Evolutionary conservation across 371 early-diverging fungal species (phyloP).

Genomic region (Mortierella sp.): DNA sequence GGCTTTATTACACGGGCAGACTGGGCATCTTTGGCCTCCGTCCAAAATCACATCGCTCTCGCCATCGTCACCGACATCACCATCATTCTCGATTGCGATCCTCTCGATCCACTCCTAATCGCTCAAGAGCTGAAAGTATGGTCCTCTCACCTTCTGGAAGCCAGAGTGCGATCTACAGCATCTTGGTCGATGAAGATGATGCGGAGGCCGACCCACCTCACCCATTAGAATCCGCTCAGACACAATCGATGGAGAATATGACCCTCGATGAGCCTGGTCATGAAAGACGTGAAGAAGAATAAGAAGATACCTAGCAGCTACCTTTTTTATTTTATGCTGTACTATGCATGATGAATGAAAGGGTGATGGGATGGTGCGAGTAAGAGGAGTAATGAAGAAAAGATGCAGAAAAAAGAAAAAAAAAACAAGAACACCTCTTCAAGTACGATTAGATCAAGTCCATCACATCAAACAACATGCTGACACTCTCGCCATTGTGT

Average conservation of each 20-base stretch:
- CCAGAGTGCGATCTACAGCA: constrained; percentile 31
- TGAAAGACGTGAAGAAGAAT: too few relatives aligned
- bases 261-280: too few relatives aligned
- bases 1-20: constrained; percentile 49
- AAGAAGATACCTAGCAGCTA: too few relatives aligned
- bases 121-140: constrained; percentile 38
- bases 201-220: neutral
- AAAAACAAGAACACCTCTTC: neutral
- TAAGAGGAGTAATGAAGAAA: neutral
- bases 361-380: too few relatives aligned
- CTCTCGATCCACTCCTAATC: constrained; percentile 6
- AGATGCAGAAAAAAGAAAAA: neutral
- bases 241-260: neutral
- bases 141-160: constrained; percentile 39
- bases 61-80: constrained; percentile 24
- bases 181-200: constrained; percentile 37
- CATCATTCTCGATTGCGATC: constrained; percentile 1
- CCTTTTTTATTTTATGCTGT: too few relatives aligned
- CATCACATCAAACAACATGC: constrained; percentile 79
- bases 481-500: constrained; percentile 95
- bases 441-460: constrained; percentile 30
- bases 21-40: constrained; percentile 12
- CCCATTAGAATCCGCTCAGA: neutral
- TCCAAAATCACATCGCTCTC: constrained; percentile 2
- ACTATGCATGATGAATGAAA: too few relatives aligned